phyloP scores from a whole-genome alignment of 768 basidiomycete species.

The Lactifluus hygrophoroides region DNA sequence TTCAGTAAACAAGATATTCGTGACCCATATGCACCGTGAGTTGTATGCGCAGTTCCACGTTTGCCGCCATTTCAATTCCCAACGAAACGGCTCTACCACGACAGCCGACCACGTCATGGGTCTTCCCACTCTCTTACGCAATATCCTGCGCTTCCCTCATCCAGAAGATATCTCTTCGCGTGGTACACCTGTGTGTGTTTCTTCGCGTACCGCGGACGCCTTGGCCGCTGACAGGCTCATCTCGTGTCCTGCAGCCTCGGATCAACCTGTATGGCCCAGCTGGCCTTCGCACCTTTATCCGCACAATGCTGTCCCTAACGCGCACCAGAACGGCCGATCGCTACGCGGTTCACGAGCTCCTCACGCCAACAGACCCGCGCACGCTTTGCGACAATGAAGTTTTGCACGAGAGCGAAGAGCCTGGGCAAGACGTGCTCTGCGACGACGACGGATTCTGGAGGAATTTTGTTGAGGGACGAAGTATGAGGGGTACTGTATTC shows the following conservation, averaged over 20 bases:
- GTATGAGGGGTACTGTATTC: conserved; percentile 35
- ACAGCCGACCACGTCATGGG: conserved; percentile 71
- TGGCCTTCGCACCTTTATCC: conserved; percentile 67
- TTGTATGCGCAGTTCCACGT: neutral
- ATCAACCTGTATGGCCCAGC: conserved; percentile 75
- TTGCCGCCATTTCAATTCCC: neutral
- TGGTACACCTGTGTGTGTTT: neutral
- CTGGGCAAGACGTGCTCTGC: conserved; percentile 51
- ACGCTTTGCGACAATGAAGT: conserved; percentile 42
- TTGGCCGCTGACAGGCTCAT: neutral
- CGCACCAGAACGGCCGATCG: conserved; percentile 47
- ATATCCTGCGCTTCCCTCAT: conserved; percentile 43
- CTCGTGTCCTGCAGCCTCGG: conserved; percentile 26
- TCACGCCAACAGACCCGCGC: conserved; percentile 43
- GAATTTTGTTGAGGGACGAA: conserved; percentile 35
- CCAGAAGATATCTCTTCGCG: conserved; percentile 21
- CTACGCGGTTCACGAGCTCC: conserved; percentile 74
- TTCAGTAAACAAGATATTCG: conserved; percentile 59
- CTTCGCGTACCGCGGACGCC: neutral
- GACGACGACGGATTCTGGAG: conserved; percentile 58
- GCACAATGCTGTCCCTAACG: conserved; percentile 62
- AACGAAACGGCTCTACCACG: neutral
- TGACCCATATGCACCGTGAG: conserved; percentile 77
- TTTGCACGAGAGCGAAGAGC: conserved; percentile 55
- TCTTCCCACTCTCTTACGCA: conserved; percentile 56